Evolutionary conservation across 768 basidiomycete genomes (phyloP).

Genomic region (Leccinellum albellum): DNA sequence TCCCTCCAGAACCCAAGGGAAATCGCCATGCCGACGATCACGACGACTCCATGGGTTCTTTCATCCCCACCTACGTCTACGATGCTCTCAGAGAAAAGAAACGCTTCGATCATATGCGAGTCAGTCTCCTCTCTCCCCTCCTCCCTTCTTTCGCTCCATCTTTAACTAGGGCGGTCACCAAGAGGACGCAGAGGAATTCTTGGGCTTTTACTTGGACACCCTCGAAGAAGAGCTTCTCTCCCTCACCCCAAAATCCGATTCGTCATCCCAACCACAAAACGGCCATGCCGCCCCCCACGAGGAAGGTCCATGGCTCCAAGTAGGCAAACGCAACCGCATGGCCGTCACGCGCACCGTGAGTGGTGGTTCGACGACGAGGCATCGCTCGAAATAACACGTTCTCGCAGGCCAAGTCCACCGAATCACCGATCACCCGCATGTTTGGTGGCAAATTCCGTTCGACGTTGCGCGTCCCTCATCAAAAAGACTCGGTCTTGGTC

Average conservation of each 20-base stretch:
- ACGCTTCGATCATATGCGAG: slow-evolving; percentile 89
- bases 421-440: slow-evolving; percentile 86
- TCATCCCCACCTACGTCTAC: slow-evolving; percentile 83
- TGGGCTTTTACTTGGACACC: slow-evolving; percentile 95
- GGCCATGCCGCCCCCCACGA: slow-evolving; percentile 31
- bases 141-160: neutral
- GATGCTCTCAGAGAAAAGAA: slow-evolving; percentile 93
- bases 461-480: slow-evolving; percentile 73
- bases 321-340: slow-evolving; percentile 76
- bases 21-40: slow-evolving; percentile 42
- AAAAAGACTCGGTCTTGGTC: slow-evolving; percentile 81
- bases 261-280: slow-evolving; percentile 7
- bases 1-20: slow-evolving; percentile 34
- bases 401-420: slow-evolving; percentile 64
- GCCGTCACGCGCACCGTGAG: slow-evolving; percentile 77
- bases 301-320: slow-evolving; percentile 87
- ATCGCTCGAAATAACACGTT: neutral
- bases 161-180: slow-evolving; percentile 82
- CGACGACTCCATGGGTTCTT: slow-evolving; percentile 57
- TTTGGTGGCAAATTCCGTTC: slow-evolving; percentile 93
- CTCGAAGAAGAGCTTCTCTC: slow-evolving; percentile 86
- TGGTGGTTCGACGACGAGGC: neutral
- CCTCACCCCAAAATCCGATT: slow-evolving; percentile 36
- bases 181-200: slow-evolving; percentile 97
- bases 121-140: slow-evolving; percentile 36